Evolutionary conservation across 345 rosid species (phyloP).

Genomic region (Pugionium dolabratum): DNA sequence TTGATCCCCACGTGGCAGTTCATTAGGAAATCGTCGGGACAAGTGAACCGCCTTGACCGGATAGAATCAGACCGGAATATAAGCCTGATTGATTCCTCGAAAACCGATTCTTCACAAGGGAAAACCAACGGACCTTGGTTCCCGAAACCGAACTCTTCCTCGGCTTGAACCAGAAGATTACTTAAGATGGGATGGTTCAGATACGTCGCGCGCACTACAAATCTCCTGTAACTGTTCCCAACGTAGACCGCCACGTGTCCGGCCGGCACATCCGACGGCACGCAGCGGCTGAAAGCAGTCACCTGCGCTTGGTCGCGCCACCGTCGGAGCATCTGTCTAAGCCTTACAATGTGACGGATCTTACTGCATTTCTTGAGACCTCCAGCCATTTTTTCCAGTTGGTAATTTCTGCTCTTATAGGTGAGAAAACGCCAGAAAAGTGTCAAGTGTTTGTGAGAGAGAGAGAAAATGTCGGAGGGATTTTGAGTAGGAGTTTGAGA

Average conservation of each 20-base stretch:
- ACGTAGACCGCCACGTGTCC: constrained; percentile 91
- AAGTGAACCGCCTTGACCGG: constrained; percentile 46
- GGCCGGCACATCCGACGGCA: constrained; percentile 83
- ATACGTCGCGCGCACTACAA: constrained; percentile 82
- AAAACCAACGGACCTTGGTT: constrained; percentile 80
- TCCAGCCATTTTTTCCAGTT: constrained; percentile 56
- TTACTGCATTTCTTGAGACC: constrained; percentile 81
- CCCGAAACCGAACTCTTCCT: constrained; percentile 85
- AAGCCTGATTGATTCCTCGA: constrained; percentile 73
- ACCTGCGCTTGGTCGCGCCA: constrained; percentile 87
- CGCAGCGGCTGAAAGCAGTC: constrained; percentile 47
- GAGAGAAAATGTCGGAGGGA: constrained; percentile 40
- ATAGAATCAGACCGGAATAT: constrained; percentile 59
- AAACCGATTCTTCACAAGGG: constrained; percentile 89
- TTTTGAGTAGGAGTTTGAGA: not conserved
- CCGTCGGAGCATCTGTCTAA: constrained; percentile 74
- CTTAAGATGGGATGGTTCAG: constrained; percentile 84
- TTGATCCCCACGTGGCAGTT: constrained; percentile 55
- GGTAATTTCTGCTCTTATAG: too few relatives aligned
- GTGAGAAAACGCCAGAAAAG: too few relatives aligned
- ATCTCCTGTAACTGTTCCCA: constrained; percentile 65
- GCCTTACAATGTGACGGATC: constrained; percentile 92
- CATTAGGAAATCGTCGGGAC: constrained; percentile 59
- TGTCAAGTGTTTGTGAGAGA: too few relatives aligned
- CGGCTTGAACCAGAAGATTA: constrained; percentile 69